Base-by-base conservation (phyloP, 768 basidiomycete genomes). In the Rubroboletus pulcherrimus region DNA sequence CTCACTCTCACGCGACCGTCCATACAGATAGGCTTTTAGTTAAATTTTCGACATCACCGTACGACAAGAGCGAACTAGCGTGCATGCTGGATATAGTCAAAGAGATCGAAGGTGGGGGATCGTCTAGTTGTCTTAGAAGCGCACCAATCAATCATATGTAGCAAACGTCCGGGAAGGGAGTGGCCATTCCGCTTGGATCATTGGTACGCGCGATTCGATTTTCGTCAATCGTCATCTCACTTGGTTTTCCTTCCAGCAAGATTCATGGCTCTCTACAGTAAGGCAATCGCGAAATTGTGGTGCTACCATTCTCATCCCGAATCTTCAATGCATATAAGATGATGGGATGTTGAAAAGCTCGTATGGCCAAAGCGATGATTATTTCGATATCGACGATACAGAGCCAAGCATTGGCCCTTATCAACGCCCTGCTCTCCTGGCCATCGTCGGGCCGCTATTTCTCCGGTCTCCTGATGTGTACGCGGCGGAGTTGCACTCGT, bases 11-110 rank as follows among this genome's bases (percentile, higher is more conserved):
- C 17, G 19, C 7, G 34, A 37, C 29, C 9, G 5, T 40, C 10
- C 21, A 14, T 48, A 30, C 55, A 70, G 69, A 70, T 49, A 63
- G 70, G 37, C 38, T 72, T 12, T 51, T 68, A 33, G 66, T 64
- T 0, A 70, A 70, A n/a, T 70, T 72, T 49, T 72, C 69, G 43
- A 70, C 69, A 7, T 70, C 69, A 14, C 69, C 70, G 12, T 70
- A 66, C 17, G 43, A 39, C 48, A 66, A 57, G 54, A 11, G 60
- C 6, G 59, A 59, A 31, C 48, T 70, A 10, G 57, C 37, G 37
- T 64, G 60, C n/a, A 72, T 70, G 69, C 24, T 70, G 15, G 56
- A 61, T 5, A 8, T 71, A 35, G 59, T 70, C 37, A 71, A 65
- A 34, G 68, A 72, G 21, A 60, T 71, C 6, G 59, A 68, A 48